Base-by-base conservation (phyloP, 2,329 filamentous ascomycete species). In the Penicillium rolfsii region DNA sequence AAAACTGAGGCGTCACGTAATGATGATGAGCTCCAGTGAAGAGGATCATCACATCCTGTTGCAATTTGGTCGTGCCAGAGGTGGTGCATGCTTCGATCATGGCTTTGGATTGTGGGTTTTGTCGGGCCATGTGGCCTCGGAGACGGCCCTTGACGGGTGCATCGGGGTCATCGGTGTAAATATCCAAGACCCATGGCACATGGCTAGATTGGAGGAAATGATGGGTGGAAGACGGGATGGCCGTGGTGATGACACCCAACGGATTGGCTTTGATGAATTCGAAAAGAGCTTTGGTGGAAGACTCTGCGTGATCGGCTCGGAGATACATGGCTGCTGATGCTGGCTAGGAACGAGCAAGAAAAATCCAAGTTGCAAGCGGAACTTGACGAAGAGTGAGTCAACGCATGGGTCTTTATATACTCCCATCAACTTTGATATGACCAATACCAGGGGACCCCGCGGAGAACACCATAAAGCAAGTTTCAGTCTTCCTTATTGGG, bases 1-100 rank as follows among this genome's bases (percentile, higher is more conserved):
- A 90, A 74, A 89, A 90, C 63, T 88, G 87, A 0, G 88, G 86
- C 0, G 87, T 89, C 9, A 90, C 82, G 65, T 90, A 91, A 74
- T 88, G 85, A 41, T 89, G 83, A 0, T 79, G 71, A 0, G 82
- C 78, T 0, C 79, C 80, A 38, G 80, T 89, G 79, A 91, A 90
- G 11, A 89, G 77, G 2, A 90, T 77, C 43, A 87, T 73, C 1
- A 90, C 85, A 58, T 89, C 87, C 36, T 85, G 70, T 5, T 70
- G 52, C 2, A 81, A 67, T 52, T 71, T 28, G 67, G 46, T 9
- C 78, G 66, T 57, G 67, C 67, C 2, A 59, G 60, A 19, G 38
- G 52, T 16, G 49, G 58, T 67, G 58, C 80, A 66, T 0, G 77
- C 72, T 54, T 86, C 83, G 48, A 87, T 82, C 60, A 90, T 80